These are phyloP conservation scores for Ceratocystiopsis minuta DNA, from an alignment of 2,329 filamentous ascomycete species.

Conservation along the genomic window DNA sequence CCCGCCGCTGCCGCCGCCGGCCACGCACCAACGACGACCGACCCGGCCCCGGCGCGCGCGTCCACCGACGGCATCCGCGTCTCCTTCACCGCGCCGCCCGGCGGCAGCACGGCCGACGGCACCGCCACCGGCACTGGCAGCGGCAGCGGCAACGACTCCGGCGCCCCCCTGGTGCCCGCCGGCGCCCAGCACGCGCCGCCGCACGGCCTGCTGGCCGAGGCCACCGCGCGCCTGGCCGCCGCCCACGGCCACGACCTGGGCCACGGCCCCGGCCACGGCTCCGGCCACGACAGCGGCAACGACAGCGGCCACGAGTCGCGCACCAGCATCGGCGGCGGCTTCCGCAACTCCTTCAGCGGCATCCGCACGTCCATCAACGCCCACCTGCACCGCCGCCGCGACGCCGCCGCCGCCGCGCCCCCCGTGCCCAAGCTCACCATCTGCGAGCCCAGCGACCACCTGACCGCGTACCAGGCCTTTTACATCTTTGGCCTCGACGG, in stretches of 20 bases:
- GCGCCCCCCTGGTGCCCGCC: background rate
- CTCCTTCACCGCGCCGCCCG: too few species aligned
- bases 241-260: too few species aligned
- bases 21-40: background rate
- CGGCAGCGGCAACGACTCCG: background rate
- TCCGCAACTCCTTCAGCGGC: too few species aligned
- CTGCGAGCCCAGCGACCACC: slow-evolving; percentile 17
- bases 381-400: too few species aligned
- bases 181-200: background rate
- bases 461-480: slow-evolving; percentile 26
- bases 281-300: too few species aligned
- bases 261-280: background rate
- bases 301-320: too few species aligned
- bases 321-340: background rate
- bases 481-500: slow-evolving; percentile 31
- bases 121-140: too few species aligned
- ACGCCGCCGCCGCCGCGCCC: slow-evolving; percentile 2
- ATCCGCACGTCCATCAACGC: too few species aligned
- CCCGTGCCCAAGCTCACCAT: slow-evolving; percentile 7
- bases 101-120: too few species aligned
- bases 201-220: slow-evolving; percentile 7
- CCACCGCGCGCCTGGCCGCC: slow-evolving; percentile 3
- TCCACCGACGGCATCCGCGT: too few species aligned
- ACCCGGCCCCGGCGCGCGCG: background rate
- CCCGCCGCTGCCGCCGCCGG: too few species aligned